These are phyloP conservation scores for Elsinoe perseae DNA, from an alignment of 2,329 filamentous ascomycete genomes.

Conservation along the genomic window DNA sequence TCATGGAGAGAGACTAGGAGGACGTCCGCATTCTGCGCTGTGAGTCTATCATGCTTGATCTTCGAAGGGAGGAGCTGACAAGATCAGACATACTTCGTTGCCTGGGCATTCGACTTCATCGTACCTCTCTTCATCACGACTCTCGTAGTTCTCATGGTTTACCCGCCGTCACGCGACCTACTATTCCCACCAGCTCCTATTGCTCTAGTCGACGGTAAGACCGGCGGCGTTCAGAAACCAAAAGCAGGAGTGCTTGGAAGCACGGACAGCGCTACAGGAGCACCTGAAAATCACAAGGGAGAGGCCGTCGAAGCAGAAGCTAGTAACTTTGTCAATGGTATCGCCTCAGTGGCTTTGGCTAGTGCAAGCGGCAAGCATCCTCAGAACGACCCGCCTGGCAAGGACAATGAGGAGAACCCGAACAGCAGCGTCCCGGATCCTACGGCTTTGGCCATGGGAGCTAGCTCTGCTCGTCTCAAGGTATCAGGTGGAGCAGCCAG, in stretches of 20 bases:
- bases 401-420: constrained; percentile 34
- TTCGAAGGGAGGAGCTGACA: constrained; percentile 13
- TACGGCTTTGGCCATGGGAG: constrained; percentile 46
- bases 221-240: constrained; percentile 70
- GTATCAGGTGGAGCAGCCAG: constrained; percentile 45
- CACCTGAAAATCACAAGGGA: constrained; percentile 73
- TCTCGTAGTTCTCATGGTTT: constrained; percentile 58
- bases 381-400: constrained; percentile 51
- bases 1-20: constrained; percentile 70
- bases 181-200: constrained; percentile 74
- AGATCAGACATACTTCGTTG: constrained; percentile 46
- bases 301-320: constrained; percentile 80
- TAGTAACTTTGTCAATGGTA: constrained; percentile 67
- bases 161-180: constrained; percentile 52
- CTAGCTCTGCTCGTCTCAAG: constrained; percentile 48
- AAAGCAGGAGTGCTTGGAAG: constrained; percentile 68
- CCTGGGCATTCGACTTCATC: constrained; percentile 68
- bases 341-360: constrained; percentile 63
- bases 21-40: constrained; percentile 59
- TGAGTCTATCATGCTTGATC: constrained; percentile 27
- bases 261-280: constrained; percentile 69
- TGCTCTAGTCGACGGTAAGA: constrained; percentile 60
- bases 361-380: constrained; percentile 72
- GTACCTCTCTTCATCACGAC: constrained; percentile 53
- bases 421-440: constrained; percentile 55